Evolutionary conservation across 345 rosid species (phyloP).

Genomic region (Ceriops tagal): DNA sequence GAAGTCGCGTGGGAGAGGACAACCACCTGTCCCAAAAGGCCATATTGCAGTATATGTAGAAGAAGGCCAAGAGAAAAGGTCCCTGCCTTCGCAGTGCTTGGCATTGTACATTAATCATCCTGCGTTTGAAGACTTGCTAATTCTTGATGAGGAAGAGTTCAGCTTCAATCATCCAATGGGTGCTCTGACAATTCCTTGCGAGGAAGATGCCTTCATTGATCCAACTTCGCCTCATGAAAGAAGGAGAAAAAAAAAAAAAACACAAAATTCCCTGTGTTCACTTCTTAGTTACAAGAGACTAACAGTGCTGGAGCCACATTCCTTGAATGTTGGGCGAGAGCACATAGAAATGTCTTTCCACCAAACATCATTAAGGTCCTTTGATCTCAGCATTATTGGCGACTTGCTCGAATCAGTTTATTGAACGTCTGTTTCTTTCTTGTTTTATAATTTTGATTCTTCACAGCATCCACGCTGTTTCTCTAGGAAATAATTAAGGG

Average conservation of each 20-base stretch:
- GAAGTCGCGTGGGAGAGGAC: not conserved
- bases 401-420: no score
- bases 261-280: not conserved
- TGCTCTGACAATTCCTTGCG: slow-evolving; percentile 18
- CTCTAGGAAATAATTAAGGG: no score
- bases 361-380: no score
- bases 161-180: slow-evolving; percentile 20
- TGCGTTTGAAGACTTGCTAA: slow-evolving; percentile 4
- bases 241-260: not conserved
- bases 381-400: no score
- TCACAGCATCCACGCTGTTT: no score
- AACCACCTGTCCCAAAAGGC: slow-evolving; percentile 5
- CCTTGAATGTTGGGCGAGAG: no score
- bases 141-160: slow-evolving; percentile 11
- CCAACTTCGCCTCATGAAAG: slow-evolving; percentile 1
- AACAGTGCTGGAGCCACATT: no score
- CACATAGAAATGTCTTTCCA: no score
- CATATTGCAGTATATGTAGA: slow-evolving; percentile 14
- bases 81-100: slow-evolving; percentile 1
- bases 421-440: no score
- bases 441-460: no score
- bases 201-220: slow-evolving; percentile 6
- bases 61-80: slow-evolving; percentile 8
- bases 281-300: no score
- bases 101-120: slow-evolving; percentile 10